Conservation (phyloP, 495 filamentous ascomycete genomes). For the Podospora tetraspora region DNA sequence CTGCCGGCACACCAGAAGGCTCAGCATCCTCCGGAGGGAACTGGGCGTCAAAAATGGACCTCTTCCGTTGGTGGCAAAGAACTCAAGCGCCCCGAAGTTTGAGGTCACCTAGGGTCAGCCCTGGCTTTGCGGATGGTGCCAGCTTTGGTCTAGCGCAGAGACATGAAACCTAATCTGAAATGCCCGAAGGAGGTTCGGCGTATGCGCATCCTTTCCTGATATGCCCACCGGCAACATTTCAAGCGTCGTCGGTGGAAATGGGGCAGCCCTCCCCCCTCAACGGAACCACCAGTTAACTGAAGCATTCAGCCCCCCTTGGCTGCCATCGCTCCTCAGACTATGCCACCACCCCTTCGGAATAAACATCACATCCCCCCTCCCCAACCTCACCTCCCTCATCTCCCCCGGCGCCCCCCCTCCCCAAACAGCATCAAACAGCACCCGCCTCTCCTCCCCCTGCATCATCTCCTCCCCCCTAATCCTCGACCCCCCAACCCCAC, state of each 20-base stretch:
- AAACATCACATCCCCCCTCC: constrained; percentile 69
- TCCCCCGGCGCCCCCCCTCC: constrained; percentile 28
- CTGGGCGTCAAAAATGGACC: no score
- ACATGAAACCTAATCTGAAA: no score
- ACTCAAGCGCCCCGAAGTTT: no score
- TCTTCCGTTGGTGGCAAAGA: no score
- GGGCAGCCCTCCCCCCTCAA: constrained; percentile 12
- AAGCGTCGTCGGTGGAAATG: no score
- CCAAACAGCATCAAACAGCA: constrained; percentile 70
- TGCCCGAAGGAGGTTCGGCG: no score
- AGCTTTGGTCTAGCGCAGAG: no score
- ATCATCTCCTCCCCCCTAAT: constrained; percentile 92
- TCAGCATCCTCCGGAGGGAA: no score
- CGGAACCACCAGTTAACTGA: constrained; percentile 93
- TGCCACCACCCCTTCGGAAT: constrained; percentile 97
- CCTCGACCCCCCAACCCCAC: constrained; percentile 43
- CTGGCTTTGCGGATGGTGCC: no score
- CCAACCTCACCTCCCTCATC: constrained; percentile 49
- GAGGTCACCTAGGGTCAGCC: no score
- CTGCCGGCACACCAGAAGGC: no score
- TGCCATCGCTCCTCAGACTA: constrained; percentile 64
- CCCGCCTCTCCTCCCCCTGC: constrained; percentile 62
- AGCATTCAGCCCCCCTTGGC: constrained; percentile 29
- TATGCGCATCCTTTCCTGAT: no score
- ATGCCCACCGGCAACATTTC: not conserved